These are phyloP conservation scores for Citeromyces hawaiiensis DNA, from an alignment of 1,139 yeast genomes.

Conservation along the genomic window DNA sequence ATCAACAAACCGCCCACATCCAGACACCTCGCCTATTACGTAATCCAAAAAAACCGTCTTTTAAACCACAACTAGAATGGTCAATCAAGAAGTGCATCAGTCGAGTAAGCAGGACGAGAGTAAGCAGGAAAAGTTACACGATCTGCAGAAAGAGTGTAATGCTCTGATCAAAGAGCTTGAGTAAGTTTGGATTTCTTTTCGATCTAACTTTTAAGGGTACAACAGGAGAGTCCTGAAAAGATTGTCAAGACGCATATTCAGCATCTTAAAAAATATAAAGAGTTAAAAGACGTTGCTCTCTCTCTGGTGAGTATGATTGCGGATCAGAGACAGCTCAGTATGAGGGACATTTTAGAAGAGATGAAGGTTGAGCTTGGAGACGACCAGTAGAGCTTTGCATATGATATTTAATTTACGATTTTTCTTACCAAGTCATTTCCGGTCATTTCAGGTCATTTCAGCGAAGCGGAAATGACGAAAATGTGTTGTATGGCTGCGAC, in stretches of 20 bases:
- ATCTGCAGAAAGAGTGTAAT: conserved; percentile 8
- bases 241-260: conserved; percentile 29
- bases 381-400: conserved; percentile 1
- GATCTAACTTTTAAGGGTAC: neutral
- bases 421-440: no score
- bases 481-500: no score
- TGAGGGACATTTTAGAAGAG: conserved; percentile 26
- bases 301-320: conserved; percentile 37
- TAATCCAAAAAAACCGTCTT: no score
- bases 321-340: conserved; percentile 28
- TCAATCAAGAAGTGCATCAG: neutral
- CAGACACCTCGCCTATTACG: neutral
- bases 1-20: no score
- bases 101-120: neutral
- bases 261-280: conserved; percentile 31
- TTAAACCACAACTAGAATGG: neutral
- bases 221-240: conserved; percentile 4
- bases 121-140: conserved; percentile 6
- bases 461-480: no score
- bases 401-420: neutral
- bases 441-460: no score
- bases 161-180: conserved; percentile 8
- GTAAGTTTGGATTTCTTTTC: neutral
- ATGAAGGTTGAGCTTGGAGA: conserved; percentile 11
- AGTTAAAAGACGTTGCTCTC: conserved; percentile 35